Base-by-base conservation (phyloP, 495 filamentous ascomycete species). In the Tuber magnatum region DNA sequence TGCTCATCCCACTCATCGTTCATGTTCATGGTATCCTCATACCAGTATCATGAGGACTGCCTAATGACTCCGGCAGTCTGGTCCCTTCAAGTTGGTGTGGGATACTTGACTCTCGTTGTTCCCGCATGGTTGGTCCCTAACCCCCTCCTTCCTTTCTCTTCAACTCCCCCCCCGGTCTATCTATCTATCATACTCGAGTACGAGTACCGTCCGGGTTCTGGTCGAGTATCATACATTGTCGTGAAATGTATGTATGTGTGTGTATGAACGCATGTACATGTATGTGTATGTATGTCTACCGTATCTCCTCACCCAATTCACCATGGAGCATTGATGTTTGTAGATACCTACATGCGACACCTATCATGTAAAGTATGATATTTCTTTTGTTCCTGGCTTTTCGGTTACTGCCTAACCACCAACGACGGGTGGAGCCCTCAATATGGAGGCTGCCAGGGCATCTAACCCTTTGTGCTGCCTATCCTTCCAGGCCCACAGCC, bases 1-100 rank as follows among this genome's bases (percentile, higher is more conserved):
- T 79, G 76, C 77, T 79, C 77, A 79, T 79, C 77, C 77, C 77
- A 79, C 77, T 74, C 77, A 79, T 79, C 77, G 77, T 79, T 79
- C 76, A 79, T 68, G 70, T 35, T 65, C 3, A 35, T 65, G 56
- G 56, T 65, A 79, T 79, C 76, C 72, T 28, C 48, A 28, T 46
- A 46, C 39, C 39, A 7, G 44, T 46, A 79, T 73, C 77, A 79
- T 79, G 77, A 79, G 77, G 77, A 68, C 72, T 79, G 69, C 77
- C 76, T 79, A 78, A 79, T 70, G 76, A 71, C 76, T 79, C 77
- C 77, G 76, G 77, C 70, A 79, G 77, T 79, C 77, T 79, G 77
- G 77, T 79, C 76, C 77, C 51, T 74, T 70, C 73, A 70, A 70
- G 43, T 48, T 48, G 72, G 73, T 74, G 77, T 79, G 77, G 75